Evolutionary conservation across 768 basidiomycete genomes (phyloP).

Genomic region (Podaxis pistillaris): DNA sequence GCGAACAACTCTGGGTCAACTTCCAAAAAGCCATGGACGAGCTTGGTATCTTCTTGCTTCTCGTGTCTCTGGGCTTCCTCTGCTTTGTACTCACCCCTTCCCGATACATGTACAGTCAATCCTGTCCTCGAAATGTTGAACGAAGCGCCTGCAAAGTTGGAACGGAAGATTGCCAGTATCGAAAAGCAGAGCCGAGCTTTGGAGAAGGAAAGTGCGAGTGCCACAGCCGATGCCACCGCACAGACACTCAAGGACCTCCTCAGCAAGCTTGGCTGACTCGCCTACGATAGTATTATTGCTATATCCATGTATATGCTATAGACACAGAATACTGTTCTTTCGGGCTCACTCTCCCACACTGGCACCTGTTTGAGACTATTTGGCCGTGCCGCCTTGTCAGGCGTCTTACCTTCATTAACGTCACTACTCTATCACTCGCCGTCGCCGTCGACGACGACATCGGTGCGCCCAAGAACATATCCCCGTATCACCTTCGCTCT

Average conservation of each 20-base stretch:
- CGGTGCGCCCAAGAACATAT: conserved; percentile 1
- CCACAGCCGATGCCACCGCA: conserved; percentile 20
- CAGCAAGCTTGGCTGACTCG: conserved; percentile 20
- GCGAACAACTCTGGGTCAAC: conserved; percentile 50
- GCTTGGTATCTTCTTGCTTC: conserved; percentile 37
- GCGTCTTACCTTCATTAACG: conserved; percentile 1
- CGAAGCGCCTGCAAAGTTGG: conserved; percentile 48
- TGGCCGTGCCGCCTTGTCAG: conserved; percentile 1
- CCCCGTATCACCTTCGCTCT: neutral
- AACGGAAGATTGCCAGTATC: conserved; percentile 46
- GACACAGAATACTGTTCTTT: neutral
- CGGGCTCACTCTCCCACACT: conserved; percentile 5
- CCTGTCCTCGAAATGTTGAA: conserved; percentile 40
- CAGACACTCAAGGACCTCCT: conserved; percentile 31
- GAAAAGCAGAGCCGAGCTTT: conserved; percentile 54
- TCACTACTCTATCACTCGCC: neutral
- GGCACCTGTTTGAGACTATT: neutral
- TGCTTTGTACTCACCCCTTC: conserved; percentile 9
- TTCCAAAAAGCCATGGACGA: conserved; percentile 43
- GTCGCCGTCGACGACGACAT: conserved; percentile 8
- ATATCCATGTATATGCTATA: neutral
- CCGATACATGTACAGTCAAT: conserved; percentile 34
- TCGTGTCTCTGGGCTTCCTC: neutral
- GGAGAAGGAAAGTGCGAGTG: conserved; percentile 30
- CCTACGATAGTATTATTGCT: neutral